Evolutionary conservation across 2,329 filamentous ascomycete genomes (phyloP).

Genomic region (Fusarium denticulatum): DNA sequence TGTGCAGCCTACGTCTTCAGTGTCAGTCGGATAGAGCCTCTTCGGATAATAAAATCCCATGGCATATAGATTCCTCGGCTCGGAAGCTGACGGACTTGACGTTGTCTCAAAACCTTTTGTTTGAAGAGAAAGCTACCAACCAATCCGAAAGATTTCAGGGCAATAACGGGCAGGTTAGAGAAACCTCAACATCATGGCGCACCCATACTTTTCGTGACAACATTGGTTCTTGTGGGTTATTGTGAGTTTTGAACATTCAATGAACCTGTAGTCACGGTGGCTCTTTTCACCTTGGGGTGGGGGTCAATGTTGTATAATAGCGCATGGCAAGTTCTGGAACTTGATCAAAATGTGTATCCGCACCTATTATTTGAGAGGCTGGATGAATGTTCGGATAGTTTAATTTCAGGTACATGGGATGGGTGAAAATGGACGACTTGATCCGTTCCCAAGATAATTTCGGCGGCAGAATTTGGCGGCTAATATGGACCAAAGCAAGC

Average conservation of each 20-base stretch:
- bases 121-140: not conserved
- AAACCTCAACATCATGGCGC: not conserved
- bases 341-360: slow-evolving; percentile 17
- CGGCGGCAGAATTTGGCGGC: slow-evolving; percentile 29
- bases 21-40: not conserved
- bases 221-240: not conserved
- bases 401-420: slow-evolving; percentile 20
- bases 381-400: slow-evolving; percentile 12
- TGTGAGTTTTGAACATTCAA: not conserved
- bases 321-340: slow-evolving; percentile 31
- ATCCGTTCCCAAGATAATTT: slow-evolving; percentile 17
- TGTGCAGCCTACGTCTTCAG: not conserved
- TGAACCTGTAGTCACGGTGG: not conserved
- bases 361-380: not conserved
- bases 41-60: not conserved
- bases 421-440: slow-evolving; percentile 15
- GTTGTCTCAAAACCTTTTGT: not conserved
- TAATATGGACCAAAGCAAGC: slow-evolving; percentile 18
- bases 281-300: slow-evolving; percentile 25
- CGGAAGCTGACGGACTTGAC: not conserved
- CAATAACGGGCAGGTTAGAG: not conserved
- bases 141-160: not conserved
- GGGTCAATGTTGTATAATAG: slow-evolving; percentile 17
- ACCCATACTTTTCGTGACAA: not conserved
- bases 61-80: not conserved